Percentiles rank a stretch among this genome's conserved stretches.
These are phyloP conservation scores for Paspalum notatum DNA, from an alignment of 176 grass and related monocot genomes.

Conservation along the genomic window DNA sequence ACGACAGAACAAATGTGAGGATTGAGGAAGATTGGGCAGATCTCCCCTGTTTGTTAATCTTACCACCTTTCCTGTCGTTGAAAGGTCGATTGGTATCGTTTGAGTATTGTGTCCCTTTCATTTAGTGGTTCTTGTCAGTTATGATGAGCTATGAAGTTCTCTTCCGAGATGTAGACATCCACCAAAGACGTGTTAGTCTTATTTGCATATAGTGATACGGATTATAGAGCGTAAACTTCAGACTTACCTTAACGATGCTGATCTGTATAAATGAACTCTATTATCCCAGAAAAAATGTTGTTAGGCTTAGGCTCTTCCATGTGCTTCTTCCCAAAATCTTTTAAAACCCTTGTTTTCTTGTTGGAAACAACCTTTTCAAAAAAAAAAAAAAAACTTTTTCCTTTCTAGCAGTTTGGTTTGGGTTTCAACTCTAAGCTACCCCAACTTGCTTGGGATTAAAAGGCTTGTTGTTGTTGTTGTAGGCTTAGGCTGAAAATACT, in stretches of 20 bases:
- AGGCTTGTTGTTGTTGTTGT: too few species aligned
- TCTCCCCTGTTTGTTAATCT: constrained; percentile 13
- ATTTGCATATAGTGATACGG: neutral
- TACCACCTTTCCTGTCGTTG: constrained; percentile 5
- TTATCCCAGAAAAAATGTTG: neutral
- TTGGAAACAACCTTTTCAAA: too few species aligned
- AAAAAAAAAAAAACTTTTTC: too few species aligned
- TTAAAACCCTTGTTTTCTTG: too few species aligned
- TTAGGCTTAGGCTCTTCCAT: too few species aligned
- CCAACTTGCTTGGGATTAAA: too few species aligned
- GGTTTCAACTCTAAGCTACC: too few species aligned
- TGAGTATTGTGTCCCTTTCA: neutral
- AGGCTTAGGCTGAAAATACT: constrained; percentile 6
- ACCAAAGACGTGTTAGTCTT: neutral
- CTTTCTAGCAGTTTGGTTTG: too few species aligned
- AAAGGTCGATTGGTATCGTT: constrained; percentile 16
- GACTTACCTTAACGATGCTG: neutral
- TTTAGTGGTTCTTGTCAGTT: constrained; percentile 11
- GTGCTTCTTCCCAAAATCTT: too few species aligned
- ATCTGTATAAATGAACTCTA: neutral
- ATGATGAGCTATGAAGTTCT: neutral
- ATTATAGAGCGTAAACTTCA: neutral
- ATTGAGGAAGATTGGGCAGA: neutral
- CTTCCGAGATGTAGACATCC: neutral
- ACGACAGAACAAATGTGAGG: neutral